Base-by-base conservation (phyloP, 2,329 filamentous ascomycete species). In the Dactylonectria macrodidyma region DNA sequence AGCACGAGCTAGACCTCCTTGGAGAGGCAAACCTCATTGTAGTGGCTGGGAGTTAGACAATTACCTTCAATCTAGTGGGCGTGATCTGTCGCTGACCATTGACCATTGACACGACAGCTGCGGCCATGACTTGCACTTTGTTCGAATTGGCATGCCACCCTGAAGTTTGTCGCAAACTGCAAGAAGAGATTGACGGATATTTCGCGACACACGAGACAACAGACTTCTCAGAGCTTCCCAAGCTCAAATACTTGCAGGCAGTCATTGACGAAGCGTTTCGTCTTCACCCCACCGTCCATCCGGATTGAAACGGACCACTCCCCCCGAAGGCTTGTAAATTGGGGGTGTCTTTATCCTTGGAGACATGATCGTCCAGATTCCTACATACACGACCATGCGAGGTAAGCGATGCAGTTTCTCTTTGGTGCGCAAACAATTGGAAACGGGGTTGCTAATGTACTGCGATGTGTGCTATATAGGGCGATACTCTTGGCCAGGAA, bases 61-160 rank as follows among this genome's bases (percentile, higher is more conserved):
- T 16, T 16, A 51, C 33, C 3, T 10, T 51, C 10, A 30, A 33
- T 24, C 2, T 3, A 19, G 19, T 24, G 7, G 46, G 22, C n/a
- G 26, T 30, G 16, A 8, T 33, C 26, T 12, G 8, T 5, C n/a
- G 33, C 48, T 51, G 33, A 51, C n/a, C 1, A 19, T 19, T 3
- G 8, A 10, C 26, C 19, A 71, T 74, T 30, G 81, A 84, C 65
- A 82, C 81, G 6, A 82, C 80, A 1, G 78, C 78, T 2, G 72
- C 77, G 19, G 74, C 78, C 5, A 63, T 83, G 36, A 74, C 77
- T 9, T 73, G 74, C 60, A 65, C 78, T 2, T 78, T 83, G 59
- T 73, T 75, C 72, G 50, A 82, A 69, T 73, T 85, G 9, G 65
- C 48, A 9, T 33, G 66, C 11, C 59, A 56, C 11, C 59, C 69